A percentile compares a stretch with the other conserved stretches of the same genome.
Evolutionary conservation across 257 asterid species (phyloP).

Genomic region (Rubia yunnanensis): DNA sequence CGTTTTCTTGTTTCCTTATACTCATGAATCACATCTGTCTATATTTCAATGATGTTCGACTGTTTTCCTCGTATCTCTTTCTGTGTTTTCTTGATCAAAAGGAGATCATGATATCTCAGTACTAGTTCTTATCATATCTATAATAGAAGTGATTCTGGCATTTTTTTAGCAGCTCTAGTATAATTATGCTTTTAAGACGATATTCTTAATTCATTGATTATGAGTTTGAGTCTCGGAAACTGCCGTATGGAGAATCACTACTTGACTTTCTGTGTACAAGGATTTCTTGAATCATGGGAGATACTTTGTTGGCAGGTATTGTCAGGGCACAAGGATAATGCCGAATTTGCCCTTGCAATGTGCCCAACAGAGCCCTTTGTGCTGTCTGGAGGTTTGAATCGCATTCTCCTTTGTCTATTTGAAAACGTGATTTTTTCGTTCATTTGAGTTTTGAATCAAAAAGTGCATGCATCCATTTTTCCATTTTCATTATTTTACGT

Average conservation of each 20-base stretch:
- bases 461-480: no score
- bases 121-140: neutral
- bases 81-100: neutral
- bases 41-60: neutral
- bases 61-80: no score
- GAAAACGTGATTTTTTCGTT: neutral
- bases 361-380: conserved; percentile 96
- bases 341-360: conserved; percentile 96
- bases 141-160: neutral
- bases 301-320: conserved; percentile 42
- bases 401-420: neutral
- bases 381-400: conserved; percentile 88
- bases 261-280: neutral
- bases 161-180: neutral
- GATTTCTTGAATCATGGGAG: neutral
- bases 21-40: no score
- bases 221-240: neutral
- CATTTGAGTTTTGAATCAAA: neutral
- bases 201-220: neutral
- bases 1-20: no score
- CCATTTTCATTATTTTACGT: no score
- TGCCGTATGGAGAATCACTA: neutral
- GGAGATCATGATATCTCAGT: neutral
- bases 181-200: neutral
- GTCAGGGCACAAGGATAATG: conserved; percentile 92